These are phyloP conservation scores for Lentinula boryana DNA, from an alignment of 768 basidiomycete species.

Conservation along the genomic window DNA sequence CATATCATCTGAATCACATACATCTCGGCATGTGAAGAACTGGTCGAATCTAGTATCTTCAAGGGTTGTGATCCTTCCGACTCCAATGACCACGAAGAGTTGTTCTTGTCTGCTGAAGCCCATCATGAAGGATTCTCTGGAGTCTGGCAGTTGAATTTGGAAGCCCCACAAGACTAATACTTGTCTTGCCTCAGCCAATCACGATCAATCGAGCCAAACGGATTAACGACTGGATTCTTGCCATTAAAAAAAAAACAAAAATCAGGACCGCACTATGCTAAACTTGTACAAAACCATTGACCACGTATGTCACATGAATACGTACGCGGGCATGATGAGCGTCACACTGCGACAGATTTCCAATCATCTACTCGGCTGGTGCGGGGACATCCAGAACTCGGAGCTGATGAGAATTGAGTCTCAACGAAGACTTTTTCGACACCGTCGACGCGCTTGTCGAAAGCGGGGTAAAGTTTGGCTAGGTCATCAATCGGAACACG, in stretches of 20 bases:
- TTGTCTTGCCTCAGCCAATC: not conserved
- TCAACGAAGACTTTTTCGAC: conserved; percentile 74
- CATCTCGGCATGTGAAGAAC: not conserved
- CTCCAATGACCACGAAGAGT: not conserved
- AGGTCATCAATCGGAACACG: conserved; percentile 63
- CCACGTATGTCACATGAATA: not conserved
- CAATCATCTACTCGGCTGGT: conserved; percentile 47
- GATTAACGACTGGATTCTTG: not conserved
- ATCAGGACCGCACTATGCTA: not conserved
- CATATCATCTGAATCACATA: not conserved
- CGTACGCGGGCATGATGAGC: not conserved
- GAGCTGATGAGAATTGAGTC: conserved; percentile 46
- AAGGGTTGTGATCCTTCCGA: not conserved
- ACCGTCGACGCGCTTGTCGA: conserved; percentile 49
- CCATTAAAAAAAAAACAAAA: too few relatives aligned
- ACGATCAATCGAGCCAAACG: not conserved
- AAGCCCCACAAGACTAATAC: not conserved
- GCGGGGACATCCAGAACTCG: conserved; percentile 44
- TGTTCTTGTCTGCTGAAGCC: not conserved
- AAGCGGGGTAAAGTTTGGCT: conserved; percentile 55
- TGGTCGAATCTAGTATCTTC: not conserved
- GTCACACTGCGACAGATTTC: not conserved
- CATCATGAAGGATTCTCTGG: not conserved
- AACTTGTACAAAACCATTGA: not conserved
- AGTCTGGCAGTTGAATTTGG: not conserved